Evolutionary conservation across 1,139 yeast genomes (phyloP), one percentile per base, ranked within the genome.

Genomic region (Geotrichum phurueaensis): DNA sequence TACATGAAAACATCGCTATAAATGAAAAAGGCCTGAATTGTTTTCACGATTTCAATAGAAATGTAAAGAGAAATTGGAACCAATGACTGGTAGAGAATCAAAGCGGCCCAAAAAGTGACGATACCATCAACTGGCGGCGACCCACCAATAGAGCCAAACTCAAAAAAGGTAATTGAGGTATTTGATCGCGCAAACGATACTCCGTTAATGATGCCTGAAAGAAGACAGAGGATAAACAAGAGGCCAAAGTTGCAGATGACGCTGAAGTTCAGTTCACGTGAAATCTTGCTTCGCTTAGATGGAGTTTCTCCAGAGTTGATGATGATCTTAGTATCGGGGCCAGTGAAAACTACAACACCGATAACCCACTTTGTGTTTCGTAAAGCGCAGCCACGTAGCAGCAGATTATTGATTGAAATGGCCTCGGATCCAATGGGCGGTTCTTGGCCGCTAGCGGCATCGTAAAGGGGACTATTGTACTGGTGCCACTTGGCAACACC

Each of bases 301-400:
- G 99, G 99, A 0, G 99, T 92, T 22, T 84, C 81, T 67, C 99
- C 99, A 1, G 97, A 82, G 73, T 94, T 94, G 68, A 92, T 78
- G 94, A 94, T 90, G 66, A 94, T 91, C 74, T 94, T 94, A 10
- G 97, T 83, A 70, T 94, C 99, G 57, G 81, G 79, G 68, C 99
- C 99, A 13, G 99, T 94, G 74, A 89, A 94, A 15, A 89, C 81
- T 25, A 89, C 97, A 53, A 90, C 76, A 57, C 98, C 97, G 75
- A 92, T 85, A n/a, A 84, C 61, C 63, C 62, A 60, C 31, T 54
- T 43, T n/a, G 61, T 60, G 36, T 60, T 60, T 6, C 71, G 62
- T 64, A 91, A 76, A n/a, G 90, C 83, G 67, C 95, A 89, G 29
- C 99, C 99, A 79, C 99, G 85, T 58, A 94, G 78, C 63, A 92